Percentiles rank a stretch among this genome's conserved stretches.
Evolutionary conservation across 148 eudicot species (phyloP).

Genomic region (Dysphania ambrosioides): DNA sequence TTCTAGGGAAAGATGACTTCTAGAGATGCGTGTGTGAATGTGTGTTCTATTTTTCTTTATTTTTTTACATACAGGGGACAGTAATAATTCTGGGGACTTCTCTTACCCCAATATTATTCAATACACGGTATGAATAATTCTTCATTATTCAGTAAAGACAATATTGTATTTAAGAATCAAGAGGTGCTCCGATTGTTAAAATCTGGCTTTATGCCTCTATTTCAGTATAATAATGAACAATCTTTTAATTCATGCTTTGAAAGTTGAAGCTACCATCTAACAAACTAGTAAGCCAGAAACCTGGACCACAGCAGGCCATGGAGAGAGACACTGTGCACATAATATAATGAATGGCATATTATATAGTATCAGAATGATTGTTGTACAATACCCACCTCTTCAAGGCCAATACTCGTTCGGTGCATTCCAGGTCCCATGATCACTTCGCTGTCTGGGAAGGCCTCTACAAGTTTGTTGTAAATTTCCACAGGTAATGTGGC

Average conservation of each 20-base stretch:
- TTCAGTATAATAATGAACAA: background rate
- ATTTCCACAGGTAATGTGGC: constrained; percentile 86
- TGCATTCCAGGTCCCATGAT: constrained; percentile 96
- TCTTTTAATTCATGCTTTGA: background rate
- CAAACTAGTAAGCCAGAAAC: background rate
- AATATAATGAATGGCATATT: background rate
- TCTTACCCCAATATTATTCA: background rate
- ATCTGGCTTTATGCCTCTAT: background rate
- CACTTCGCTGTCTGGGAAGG: constrained; percentile 87
- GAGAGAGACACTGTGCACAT: background rate
- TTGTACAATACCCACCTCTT: constrained; percentile 59
- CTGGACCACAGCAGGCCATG: background rate
- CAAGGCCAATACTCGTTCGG: constrained; percentile 85
- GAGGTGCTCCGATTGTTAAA: background rate
- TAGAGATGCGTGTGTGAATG: too few relatives aligned
- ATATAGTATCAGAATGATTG: constrained; percentile 5
- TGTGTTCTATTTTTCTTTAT: too few relatives aligned
- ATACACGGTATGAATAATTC: too few relatives aligned
- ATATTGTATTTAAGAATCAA: background rate
- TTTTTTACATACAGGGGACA: background rate
- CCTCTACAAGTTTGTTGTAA: constrained; percentile 77
- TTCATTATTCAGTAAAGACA: background rate
- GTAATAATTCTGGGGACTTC: too few relatives aligned
- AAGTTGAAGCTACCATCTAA: background rate
- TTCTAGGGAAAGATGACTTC: background rate